Evolutionary conservation across 2,329 filamentous ascomycete species (phyloP), one percentile per base, ranked within the genome.

Genomic region (Ampelomyces quisqualis): DNA sequence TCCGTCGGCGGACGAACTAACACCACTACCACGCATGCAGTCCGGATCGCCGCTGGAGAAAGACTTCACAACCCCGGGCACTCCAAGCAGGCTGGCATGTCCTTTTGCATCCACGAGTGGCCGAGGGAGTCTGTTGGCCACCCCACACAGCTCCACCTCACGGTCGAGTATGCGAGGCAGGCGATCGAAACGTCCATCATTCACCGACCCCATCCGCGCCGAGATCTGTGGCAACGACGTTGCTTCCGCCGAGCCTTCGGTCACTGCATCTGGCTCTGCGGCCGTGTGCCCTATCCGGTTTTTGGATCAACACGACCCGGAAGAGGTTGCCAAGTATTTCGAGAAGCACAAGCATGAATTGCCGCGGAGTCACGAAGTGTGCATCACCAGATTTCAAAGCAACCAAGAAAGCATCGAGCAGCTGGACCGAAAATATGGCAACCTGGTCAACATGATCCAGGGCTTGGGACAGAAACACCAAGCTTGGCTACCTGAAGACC

Each of bases 301-400:
- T 71, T 76, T 96, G 62, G 86, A 96, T 68, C 85, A 95, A 66
- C 90, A 95, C 63, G 90, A 89, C 2, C 88, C 91, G 2, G 88
- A 95, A 71, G 90, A 96, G 64, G 85, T 97, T 47, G 91, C 91
- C 10, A 82, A 86, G 60, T 97, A 95, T 67, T 89, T 97, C 60
- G 88, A 96, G 67, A 90, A 84, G 37, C 90, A 96, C 73, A 96
- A 96, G 68, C 90, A 97, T 69, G 87, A 95, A 67, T 80, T 97
- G 38, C 91, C 91, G 7, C 82, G 91, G 57, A 96, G 90, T 65
- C 91, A 97, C 69, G 89, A 94, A 64, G 81, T 96, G 30, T 97
- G 91, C 67, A 83, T 97, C 46, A 84, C 87, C 60, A 81, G 90
- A 42, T 95, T 95, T 64, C 88, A 95, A 70, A 85, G 82, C 67